Base-by-base conservation (phyloP, 1,284 basidiomycete species). In the Amylostereum chailletii region DNA sequence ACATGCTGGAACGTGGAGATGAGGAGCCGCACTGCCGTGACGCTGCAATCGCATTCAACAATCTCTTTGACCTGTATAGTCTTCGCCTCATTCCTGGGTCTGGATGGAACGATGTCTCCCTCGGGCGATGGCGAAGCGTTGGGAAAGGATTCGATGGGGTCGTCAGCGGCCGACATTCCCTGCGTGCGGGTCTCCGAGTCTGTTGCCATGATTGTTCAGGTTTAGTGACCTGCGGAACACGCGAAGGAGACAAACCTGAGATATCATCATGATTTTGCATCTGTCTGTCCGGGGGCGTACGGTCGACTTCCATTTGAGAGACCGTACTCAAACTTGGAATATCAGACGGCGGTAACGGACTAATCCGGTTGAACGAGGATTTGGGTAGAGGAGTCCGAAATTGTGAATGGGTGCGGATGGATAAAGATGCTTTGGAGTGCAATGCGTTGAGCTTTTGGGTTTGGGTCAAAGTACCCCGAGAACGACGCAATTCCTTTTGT, bases 11-110 rank as follows among this genome's bases (percentile, higher is more conserved):
- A 19, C 19, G 19, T 19, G 19, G 19, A 19, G 19, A 19, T 19
- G 19, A 19, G 19, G 19, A 19, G 19, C 19, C 19, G 19, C 19
- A 70, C 46, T 57, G 85, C 86, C 48, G 56, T 54, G 48, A 84
- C 71, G 9, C 75, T 80, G 57, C 86, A 89, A 57, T 83, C 81
- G 57, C 86, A 89, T 19, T 79, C 67, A 34, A 69, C 55, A 53
- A 31, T 63, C 60, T 38, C 38, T 43, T 39, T 41, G 33, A 48
- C 36, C 39, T 41, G 58, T 52, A 40, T 46, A 50, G 52, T 31
- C 50, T 54, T 52, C 52, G 48, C 31, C 45, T 47, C 36, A 39
- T 53, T 34, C 9, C 45, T 38, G 9, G 47, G 5, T 11, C 31
- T n/a, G 46, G 34, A 19, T 39, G 41, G 33, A 27, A 27, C 40